phyloP scores from a whole-genome alignment of 139 green algal species.

The Raphidocelis subcapitata region DNA sequence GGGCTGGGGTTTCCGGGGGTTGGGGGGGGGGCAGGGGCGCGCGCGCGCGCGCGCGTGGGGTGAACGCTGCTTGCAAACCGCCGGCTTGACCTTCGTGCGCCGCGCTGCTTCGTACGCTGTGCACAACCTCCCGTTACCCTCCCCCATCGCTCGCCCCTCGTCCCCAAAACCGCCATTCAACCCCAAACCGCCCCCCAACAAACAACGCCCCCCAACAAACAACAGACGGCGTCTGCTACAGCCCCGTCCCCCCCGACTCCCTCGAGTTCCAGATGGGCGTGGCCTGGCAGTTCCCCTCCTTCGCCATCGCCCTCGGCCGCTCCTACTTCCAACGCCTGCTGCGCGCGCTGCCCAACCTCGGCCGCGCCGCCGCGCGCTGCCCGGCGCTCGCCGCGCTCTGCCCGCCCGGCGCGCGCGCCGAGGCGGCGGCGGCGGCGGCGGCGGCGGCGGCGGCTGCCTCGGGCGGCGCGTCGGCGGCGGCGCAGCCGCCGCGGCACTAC shows the following conservation, averaged over 20 bases:
- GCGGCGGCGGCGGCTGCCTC: neutral
- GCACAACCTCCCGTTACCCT: no score
- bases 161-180: no score
- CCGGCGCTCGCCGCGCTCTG: conserved; percentile 15
- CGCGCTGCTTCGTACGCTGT: no score
- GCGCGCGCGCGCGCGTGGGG: no score
- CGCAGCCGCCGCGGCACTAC: neutral
- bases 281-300: conserved; percentile 39
- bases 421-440: neutral
- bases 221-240: conserved; percentile 11
- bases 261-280: conserved; percentile 18
- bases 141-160: no score
- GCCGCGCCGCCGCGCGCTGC: conserved; percentile 23
- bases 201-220: no score
- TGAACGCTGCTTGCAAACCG: no score
- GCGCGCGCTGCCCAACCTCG: no score
- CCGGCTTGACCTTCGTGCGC: no score
- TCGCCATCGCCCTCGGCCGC: conserved; percentile 32
- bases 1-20: no score
- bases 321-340: conserved; percentile 48
- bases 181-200: no score
- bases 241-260: conserved; percentile 18
- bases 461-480: neutral
- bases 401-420: neutral
- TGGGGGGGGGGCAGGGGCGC: no score